These are phyloP conservation scores for Penicillium hesseltinei DNA, from an alignment of 2,329 filamentous ascomycete species.

Conservation along the genomic window DNA sequence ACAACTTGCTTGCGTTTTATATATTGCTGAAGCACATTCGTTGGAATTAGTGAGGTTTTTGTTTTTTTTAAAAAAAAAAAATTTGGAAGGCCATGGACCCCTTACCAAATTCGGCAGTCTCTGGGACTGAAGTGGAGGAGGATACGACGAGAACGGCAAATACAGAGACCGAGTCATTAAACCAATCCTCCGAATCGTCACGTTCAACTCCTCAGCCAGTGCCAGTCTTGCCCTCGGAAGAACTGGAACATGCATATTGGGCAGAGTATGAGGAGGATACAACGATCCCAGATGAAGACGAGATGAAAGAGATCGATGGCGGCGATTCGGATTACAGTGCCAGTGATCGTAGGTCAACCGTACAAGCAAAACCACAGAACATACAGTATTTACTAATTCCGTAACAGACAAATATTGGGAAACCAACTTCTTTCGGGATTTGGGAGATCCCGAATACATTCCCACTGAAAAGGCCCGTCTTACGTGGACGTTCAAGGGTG, in stretches of 20 bases:
- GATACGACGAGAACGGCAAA: not conserved
- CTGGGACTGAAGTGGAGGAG: not conserved
- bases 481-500: conserved; percentile 58
- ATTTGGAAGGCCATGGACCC: conserved; percentile 10
- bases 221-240: conserved; percentile 11
- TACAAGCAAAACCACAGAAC: not conserved
- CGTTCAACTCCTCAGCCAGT: conserved; percentile 21
- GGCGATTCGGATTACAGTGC: conserved; percentile 52
- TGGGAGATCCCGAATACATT: conserved; percentile 59
- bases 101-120: conserved; percentile 3
- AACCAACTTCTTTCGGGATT: conserved; percentile 53
- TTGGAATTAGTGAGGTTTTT: not conserved
- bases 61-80: too few species aligned
- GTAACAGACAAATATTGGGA: conserved; percentile 56
- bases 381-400: conserved; percentile 3
- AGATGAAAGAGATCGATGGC: conserved; percentile 57
- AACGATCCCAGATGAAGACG: conserved; percentile 55
- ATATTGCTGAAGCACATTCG: not conserved
- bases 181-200: conserved; percentile 7
- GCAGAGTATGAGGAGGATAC: conserved; percentile 57
- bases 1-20: not conserved
- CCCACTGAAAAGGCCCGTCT: conserved; percentile 56
- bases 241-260: conserved; percentile 48
- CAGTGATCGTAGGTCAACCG: conserved; percentile 47
- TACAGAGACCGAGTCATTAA: conserved; percentile 4